A percentile compares a stretch with the other conserved stretches of the same genome.
Evolutionary conservation across 768 basidiomycete genomes (phyloP).

Genomic region (Cystobasidium onofrii): DNA sequence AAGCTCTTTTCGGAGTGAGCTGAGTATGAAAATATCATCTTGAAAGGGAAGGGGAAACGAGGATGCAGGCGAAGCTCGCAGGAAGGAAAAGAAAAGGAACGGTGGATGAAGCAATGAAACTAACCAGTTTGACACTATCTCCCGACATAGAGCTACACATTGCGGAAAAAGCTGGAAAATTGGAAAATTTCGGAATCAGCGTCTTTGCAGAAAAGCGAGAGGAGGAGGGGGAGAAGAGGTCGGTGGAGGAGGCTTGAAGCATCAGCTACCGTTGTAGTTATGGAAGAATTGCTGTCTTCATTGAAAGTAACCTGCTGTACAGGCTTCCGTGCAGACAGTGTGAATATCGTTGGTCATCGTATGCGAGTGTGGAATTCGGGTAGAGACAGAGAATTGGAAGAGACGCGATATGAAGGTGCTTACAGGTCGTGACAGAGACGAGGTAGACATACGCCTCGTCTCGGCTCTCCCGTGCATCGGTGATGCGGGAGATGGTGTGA

Average conservation of each 20-base stretch:
- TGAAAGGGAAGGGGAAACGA: neutral
- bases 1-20: conserved; percentile 27
- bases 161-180: neutral
- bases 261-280: conserved; percentile 34
- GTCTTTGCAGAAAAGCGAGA: neutral
- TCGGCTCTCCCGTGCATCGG: neutral
- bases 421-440: neutral
- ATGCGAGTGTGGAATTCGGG: neutral
- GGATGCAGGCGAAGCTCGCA: neutral
- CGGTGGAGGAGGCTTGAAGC: neutral
- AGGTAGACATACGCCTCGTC: neutral
- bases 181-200: neutral
- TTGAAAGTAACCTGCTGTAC: neutral
- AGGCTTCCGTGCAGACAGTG: conserved; percentile 29
- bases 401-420: neutral
- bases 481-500: conserved; percentile 4
- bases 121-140: too few relatives aligned
- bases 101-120: neutral
- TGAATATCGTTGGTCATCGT: conserved; percentile 32
- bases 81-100: neutral
- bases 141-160: too few relatives aligned
- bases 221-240: neutral
- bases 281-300: conserved; percentile 26
- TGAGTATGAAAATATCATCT: conserved; percentile 21
- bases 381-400: neutral